Conservation (phyloP, 192 early-diverging fungal species). For the Coemansia sp. region DNA sequence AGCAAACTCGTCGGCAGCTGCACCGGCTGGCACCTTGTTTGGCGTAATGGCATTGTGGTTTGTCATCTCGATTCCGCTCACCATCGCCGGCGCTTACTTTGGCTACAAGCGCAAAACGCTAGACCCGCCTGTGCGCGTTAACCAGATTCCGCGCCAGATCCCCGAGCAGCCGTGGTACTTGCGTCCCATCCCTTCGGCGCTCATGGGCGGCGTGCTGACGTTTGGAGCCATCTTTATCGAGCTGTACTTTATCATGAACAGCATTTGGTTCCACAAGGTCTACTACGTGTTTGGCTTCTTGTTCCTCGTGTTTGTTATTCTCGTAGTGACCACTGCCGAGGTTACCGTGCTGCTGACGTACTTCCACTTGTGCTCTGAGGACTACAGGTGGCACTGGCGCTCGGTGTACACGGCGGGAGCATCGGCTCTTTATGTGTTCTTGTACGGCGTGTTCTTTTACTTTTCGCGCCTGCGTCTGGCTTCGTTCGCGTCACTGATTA, state of each 20-base stretch:
- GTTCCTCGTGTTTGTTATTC: conserved; percentile 84
- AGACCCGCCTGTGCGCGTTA: conserved; percentile 82
- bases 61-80: conserved; percentile 82
- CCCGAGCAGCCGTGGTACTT: conserved; percentile 86
- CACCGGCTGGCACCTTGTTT: conserved; percentile 86
- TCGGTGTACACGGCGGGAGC: conserved; percentile 87
- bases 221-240: conserved; percentile 97
- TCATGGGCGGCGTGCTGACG: conserved; percentile 85
- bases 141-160: conserved; percentile 93
- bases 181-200: conserved; percentile 71
- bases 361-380: conserved; percentile 87
- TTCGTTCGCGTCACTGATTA: conserved; percentile 73
- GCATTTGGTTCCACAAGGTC: conserved; percentile 90
- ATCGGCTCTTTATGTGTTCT: conserved; percentile 83
- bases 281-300: conserved; percentile 96
- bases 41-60: conserved; percentile 84
- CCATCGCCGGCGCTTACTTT: conserved; percentile 73
- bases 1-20: conserved; percentile 83
- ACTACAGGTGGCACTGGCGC: conserved; percentile 88
- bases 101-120: conserved; percentile 72
- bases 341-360: conserved; percentile 89
- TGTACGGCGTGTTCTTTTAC: conserved; percentile 91
- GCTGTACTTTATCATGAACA: conserved; percentile 95
- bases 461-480: conserved; percentile 78
- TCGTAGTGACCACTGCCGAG: conserved; percentile 83